Percentiles rank a stretch among this genome's conserved stretches.
Conservation (phyloP, 1,139 yeast genomes). For the Geotrichum carabidarum region DNA sequence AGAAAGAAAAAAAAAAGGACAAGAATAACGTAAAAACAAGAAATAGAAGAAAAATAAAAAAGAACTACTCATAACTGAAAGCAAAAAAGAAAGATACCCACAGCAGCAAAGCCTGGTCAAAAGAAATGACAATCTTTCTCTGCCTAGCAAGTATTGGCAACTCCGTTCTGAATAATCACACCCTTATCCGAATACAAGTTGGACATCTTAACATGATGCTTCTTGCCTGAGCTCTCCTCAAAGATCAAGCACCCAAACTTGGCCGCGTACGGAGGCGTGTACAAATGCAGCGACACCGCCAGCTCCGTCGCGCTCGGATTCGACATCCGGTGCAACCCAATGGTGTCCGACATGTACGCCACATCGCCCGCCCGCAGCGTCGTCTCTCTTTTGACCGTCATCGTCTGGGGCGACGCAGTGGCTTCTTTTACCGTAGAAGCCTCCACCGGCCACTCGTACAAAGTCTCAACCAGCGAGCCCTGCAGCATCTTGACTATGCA, state of each 20-base stretch:
- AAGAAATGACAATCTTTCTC: no score
- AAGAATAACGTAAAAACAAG: no score
- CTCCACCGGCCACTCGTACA: slow-evolving; percentile 51
- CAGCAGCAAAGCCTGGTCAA: no score
- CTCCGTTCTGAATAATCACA: slow-evolving; percentile 14
- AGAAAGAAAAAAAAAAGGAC: no score
- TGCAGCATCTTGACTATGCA: slow-evolving; percentile 52
- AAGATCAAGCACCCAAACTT: slow-evolving; percentile 60
- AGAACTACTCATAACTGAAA: no score
- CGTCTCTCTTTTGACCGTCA: slow-evolving; percentile 35
- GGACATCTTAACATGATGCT: slow-evolving; percentile 56
- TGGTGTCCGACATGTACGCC: slow-evolving; percentile 60
- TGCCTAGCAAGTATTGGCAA: neutral
- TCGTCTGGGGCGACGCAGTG: slow-evolving; percentile 14
- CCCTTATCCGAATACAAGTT: slow-evolving; percentile 64
- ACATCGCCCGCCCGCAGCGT: slow-evolving; percentile 46
- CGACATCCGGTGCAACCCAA: slow-evolving; percentile 63
- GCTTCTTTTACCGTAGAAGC: neutral
- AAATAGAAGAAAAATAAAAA: no score
- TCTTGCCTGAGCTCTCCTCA: slow-evolving; percentile 50
- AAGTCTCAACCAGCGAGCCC: slow-evolving; percentile 56
- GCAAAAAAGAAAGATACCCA: no score
- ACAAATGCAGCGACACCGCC: slow-evolving; percentile 69
- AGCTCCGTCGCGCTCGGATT: slow-evolving; percentile 46
- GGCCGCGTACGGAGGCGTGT: slow-evolving; percentile 75